A percentile compares a stretch with the other conserved stretches of the same genome.
Evolutionary conservation across 2,329 filamentous ascomycete species (phyloP).

Genomic region (Talaromyces sp.): DNA sequence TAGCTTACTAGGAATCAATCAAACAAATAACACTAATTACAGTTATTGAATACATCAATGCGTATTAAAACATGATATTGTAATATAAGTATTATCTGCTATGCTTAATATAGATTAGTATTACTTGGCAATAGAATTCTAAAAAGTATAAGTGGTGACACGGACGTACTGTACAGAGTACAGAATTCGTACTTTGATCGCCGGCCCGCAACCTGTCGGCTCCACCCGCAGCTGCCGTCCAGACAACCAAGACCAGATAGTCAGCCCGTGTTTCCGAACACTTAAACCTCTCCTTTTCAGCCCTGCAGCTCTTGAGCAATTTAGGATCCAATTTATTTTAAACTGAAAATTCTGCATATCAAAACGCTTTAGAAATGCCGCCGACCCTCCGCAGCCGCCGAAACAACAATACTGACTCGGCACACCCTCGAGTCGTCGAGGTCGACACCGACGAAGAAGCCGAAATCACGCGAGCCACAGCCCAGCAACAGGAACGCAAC

Average conservation of each 20-base stretch:
- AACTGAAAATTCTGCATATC: not conserved
- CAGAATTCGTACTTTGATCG: no score
- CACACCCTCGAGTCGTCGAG: constrained; percentile 8
- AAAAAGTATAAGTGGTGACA: no score
- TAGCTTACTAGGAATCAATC: no score
- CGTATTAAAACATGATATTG: no score
- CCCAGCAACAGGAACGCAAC: constrained; percentile 6
- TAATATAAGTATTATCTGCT: no score
- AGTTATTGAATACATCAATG: no score
- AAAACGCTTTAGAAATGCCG: not conserved
- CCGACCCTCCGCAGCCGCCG: constrained; percentile 9
- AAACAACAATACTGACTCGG: not conserved
- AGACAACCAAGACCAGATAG: not conserved
- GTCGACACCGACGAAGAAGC: constrained; percentile 12
- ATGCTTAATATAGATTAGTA: no score
- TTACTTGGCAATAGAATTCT: no score
- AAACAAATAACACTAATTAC: no score
- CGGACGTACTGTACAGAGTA: no score
- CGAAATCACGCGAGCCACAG: constrained; percentile 10
- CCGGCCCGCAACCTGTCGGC: not conserved
- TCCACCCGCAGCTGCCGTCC: not conserved
- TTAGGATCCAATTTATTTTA: not conserved
- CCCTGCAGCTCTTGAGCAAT: not conserved
- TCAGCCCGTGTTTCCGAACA: not conserved
- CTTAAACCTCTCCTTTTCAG: not conserved